Evolutionary conservation across 2,329 filamentous ascomycete genomes (phyloP).

Genomic region (Ophiostoma quercus): DNA sequence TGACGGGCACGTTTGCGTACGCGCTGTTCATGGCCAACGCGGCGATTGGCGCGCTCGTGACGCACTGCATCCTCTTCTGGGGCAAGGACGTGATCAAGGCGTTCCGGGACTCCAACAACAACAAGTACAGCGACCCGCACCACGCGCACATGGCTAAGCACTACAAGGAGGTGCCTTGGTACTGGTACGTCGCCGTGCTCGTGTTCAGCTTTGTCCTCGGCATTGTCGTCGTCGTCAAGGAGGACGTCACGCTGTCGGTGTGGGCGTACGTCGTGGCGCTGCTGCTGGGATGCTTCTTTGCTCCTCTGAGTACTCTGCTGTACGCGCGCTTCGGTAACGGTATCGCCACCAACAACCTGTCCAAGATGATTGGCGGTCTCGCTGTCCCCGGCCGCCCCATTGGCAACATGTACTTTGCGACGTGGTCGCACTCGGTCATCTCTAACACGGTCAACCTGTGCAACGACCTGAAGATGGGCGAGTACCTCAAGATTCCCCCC

Average conservation of each 20-base stretch:
- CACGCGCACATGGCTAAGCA: conserved; percentile 48
- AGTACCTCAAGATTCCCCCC: conserved; percentile 56
- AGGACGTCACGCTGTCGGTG: conserved; percentile 43
- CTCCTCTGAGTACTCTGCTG: conserved; percentile 49
- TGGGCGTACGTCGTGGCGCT: conserved; percentile 47
- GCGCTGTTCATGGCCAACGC: conserved; percentile 54
- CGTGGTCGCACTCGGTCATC: conserved; percentile 56
- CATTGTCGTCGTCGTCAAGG: conserved; percentile 42
- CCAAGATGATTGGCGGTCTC: conserved; percentile 52
- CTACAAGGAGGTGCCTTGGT: conserved; percentile 48
- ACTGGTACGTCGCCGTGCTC: conserved; percentile 44
- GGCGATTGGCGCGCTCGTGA: conserved; percentile 52
- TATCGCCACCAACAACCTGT: conserved; percentile 54
- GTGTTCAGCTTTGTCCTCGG: conserved; percentile 44
- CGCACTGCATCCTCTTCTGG: conserved; percentile 52
- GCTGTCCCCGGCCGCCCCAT: conserved; percentile 47
- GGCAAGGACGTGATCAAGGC: conserved; percentile 46
- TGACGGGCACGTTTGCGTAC: conserved; percentile 49
- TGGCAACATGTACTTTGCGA: conserved; percentile 55
- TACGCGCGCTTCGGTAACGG: conserved; percentile 52
- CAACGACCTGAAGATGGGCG: conserved; percentile 53
- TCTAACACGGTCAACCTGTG: conserved; percentile 45
- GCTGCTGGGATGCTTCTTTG: conserved; percentile 43
- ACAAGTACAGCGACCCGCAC: conserved; percentile 46
- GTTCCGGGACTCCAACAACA: conserved; percentile 43